A percentile compares a stretch with the other conserved stretches of the same genome.
These are phyloP conservation scores for Mortierella hygrophila DNA, from an alignment of 192 early-diverging fungal genomes.

Conservation along the genomic window DNA sequence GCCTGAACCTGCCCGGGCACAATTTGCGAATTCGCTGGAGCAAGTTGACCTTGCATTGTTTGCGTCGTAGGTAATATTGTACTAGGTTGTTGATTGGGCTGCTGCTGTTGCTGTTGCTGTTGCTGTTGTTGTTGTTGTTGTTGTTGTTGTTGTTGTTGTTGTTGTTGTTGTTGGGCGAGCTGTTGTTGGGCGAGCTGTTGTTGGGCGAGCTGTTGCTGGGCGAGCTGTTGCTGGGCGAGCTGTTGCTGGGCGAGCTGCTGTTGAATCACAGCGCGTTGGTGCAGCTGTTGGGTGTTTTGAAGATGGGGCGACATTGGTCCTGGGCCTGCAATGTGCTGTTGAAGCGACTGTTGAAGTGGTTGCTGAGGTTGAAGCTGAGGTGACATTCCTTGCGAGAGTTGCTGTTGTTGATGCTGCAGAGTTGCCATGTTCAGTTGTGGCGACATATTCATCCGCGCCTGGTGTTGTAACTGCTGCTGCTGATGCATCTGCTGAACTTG, in stretches of 20 bases:
- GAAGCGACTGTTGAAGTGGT: neutral
- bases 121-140: conserved; percentile 6
- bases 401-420: conserved; percentile 11
- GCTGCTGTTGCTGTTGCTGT: conserved; percentile 9
- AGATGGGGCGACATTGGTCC: conserved; percentile 16
- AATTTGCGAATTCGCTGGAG: neutral
- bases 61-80: neutral
- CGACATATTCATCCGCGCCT: conserved; percentile 11
- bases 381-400: conserved; percentile 5
- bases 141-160: conserved; percentile 4
- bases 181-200: neutral
- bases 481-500: conserved; percentile 10
- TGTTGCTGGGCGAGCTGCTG: conserved; percentile 19
- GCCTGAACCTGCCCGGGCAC: neutral
- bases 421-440: neutral
- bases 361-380: conserved; percentile 16
- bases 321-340: neutral
- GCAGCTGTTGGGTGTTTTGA: conserved; percentile 2
- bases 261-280: neutral
- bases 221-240: neutral
- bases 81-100: neutral
- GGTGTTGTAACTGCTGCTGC: conserved; percentile 19
- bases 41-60: neutral
- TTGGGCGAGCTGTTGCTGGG: neutral
- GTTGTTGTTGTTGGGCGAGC: conserved; percentile 7